These are phyloP conservation scores for Teratosphaeria zuluensis DNA, from an alignment of 2,329 filamentous ascomycete genomes.

Conservation along the genomic window DNA sequence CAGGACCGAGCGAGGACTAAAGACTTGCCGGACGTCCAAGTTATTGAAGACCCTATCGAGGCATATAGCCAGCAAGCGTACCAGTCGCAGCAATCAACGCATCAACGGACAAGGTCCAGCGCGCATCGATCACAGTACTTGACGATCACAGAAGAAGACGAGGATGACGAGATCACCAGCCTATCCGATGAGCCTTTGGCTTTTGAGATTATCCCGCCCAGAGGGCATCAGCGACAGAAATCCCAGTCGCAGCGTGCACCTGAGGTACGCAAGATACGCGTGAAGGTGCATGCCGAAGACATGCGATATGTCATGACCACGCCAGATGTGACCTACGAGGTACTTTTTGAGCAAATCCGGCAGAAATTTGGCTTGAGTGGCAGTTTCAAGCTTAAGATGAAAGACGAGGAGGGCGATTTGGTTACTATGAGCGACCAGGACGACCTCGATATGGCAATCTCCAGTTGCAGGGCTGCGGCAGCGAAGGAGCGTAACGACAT, in stretches of 20 bases:
- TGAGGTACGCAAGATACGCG: constrained; percentile 65
- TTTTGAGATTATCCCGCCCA: constrained; percentile 48
- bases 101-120: constrained; percentile 24
- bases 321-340: constrained; percentile 60
- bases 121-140: constrained; percentile 38
- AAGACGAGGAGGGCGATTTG: constrained; percentile 85
- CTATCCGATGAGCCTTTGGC: constrained; percentile 29
- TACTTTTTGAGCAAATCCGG: constrained; percentile 68
- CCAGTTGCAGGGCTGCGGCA: constrained; percentile 50
- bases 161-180: constrained; percentile 54
- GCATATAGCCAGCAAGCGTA: constrained; percentile 13
- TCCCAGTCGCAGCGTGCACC: constrained; percentile 44
- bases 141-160: constrained; percentile 74
- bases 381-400: constrained; percentile 80
- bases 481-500: constrained; percentile 67
- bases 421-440: constrained; percentile 96
- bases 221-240: constrained; percentile 31
- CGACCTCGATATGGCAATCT: constrained; percentile 81
- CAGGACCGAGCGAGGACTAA: constrained; percentile 47
- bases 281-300: constrained; percentile 88
- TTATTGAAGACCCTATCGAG: constrained; percentile 28
- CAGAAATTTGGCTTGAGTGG: constrained; percentile 71
- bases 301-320: constrained; percentile 87
- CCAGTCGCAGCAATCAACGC: constrained; percentile 9
- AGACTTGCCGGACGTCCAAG: constrained; percentile 58